phyloP scores from a whole-genome alignment of 2,329 filamentous ascomycete genomes.

The Pseudopithomyces maydicus region DNA sequence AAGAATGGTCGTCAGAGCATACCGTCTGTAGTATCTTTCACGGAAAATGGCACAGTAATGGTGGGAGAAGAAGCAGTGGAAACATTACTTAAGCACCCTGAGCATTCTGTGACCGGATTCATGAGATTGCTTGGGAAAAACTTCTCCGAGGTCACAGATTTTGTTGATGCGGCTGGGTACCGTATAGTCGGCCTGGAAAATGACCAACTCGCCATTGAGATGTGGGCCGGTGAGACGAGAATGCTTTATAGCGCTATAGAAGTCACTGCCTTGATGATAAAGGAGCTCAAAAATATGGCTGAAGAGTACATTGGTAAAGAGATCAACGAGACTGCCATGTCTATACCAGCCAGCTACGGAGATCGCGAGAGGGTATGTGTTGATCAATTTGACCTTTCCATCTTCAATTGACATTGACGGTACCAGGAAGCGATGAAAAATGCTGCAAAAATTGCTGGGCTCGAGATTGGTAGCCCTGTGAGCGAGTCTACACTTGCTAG shows the following conservation, averaged over 20 bases:
- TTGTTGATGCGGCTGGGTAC: background rate
- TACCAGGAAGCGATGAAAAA: slow-evolving; percentile 90
- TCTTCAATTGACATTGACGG: too few relatives aligned
- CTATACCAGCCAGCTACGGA: slow-evolving; percentile 97
- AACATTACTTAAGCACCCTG: background rate
- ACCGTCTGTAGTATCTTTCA: background rate
- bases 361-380: slow-evolving; percentile 70
- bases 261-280: slow-evolving; percentile 73
- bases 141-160: background rate
- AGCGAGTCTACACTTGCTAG: slow-evolving; percentile 96
- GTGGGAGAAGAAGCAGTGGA: background rate
- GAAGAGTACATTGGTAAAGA: slow-evolving; percentile 81
- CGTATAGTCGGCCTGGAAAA: slow-evolving; percentile 43
- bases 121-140: background rate
- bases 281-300: slow-evolving; percentile 77
- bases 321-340: slow-evolving; percentile 86
- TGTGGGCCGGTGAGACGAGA: slow-evolving; percentile 67
- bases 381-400: too few relatives aligned
- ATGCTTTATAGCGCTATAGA: slow-evolving; percentile 82
- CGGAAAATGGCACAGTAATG: background rate
- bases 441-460: slow-evolving; percentile 85
- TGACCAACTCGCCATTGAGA: slow-evolving; percentile 84
- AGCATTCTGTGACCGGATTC: background rate
- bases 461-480: slow-evolving; percentile 93
- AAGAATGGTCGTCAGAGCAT: background rate